Base-by-base conservation (phyloP, 192 early-diverging fungal species). In the Podila epigama region DNA sequence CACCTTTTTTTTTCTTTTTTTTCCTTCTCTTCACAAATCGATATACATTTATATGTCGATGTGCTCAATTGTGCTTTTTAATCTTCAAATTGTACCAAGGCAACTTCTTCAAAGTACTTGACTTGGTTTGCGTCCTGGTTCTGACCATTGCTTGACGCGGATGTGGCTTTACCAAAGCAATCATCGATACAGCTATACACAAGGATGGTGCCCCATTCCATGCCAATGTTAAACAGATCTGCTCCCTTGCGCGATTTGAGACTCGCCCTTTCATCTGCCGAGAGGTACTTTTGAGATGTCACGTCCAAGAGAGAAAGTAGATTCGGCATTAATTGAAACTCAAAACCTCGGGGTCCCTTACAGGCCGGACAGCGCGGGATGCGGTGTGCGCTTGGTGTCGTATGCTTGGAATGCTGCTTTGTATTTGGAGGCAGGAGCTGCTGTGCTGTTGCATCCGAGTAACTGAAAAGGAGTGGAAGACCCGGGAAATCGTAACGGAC, bases 281-380 rank as follows among this genome's bases (percentile, higher is more conserved):
- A 60, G 51, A 80, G 34, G 16, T 68, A 79, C 55, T 84, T 89
- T 35, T 72, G 79, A 10, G 83, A 75, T 18, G 89, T 87, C 8
- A 90, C 89, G 18, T 89, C 88, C 36, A 98, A 82, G 16, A 92
- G 60, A 1, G 89, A 87, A 42, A 98, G 75, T 29, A 93, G 68
- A 58, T 91, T 90, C 0, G 96, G 95, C 96, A 98, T 98, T 28
- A 98, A 78, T 78, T 98, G 96, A 63, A 92, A 91, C 75, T 98
- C 96, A 81, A 95, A 98, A 16, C 89, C 83, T 16, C 96, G 84
- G 10, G 77, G 82, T 13, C 81, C 86, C 8, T 80, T 77, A 67
- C 96, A 98, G 27, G 73, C 73, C 16, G 75, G 68, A 69, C 96
- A 98, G 4, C 54, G 57, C 0, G 90, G 88, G 39, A 94, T 83